These are phyloP conservation scores for Penicillium capsulatum DNA, from an alignment of 2,329 filamentous ascomycete species.

Conservation along the genomic window DNA sequence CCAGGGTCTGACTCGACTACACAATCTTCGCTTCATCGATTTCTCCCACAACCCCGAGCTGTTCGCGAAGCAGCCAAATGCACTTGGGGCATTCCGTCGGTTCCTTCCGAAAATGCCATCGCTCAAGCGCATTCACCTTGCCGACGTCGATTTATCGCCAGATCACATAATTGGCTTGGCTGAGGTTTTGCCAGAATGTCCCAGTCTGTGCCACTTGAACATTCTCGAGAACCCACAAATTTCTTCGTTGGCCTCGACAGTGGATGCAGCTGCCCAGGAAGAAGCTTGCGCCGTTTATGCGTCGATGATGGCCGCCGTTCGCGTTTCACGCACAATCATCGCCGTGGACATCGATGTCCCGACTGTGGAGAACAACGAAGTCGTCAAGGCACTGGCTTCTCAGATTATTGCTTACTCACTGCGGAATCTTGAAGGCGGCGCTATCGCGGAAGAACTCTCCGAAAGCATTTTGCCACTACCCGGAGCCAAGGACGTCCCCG, in stretches of 20 bases:
- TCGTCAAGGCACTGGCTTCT: slow-evolving; percentile 18
- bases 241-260: slow-evolving; percentile 68
- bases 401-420: slow-evolving; percentile 58
- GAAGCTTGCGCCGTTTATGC: slow-evolving; percentile 93
- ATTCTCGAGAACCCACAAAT: slow-evolving; percentile 69
- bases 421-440: slow-evolving; percentile 78
- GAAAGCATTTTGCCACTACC: slow-evolving; percentile 45
- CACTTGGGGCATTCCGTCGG: slow-evolving; percentile 69
- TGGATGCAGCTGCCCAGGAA: slow-evolving; percentile 75
- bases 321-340: slow-evolving; percentile 76
- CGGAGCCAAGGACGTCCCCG: slow-evolving; percentile 45
- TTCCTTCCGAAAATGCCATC: slow-evolving; percentile 75
- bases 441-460: slow-evolving; percentile 57
- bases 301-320: slow-evolving; percentile 80
- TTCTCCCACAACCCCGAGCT: slow-evolving; percentile 83
- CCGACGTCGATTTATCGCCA: slow-evolving; percentile 75
- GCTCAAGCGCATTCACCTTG: slow-evolving; percentile 80
- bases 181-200: slow-evolving; percentile 82
- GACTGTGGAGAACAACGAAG: slow-evolving; percentile 70
- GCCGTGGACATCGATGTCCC: slow-evolving; percentile 91
- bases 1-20: slow-evolving; percentile 65
- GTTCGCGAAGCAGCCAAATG: slow-evolving; percentile 69
- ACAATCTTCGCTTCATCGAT: slow-evolving; percentile 80
- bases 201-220: slow-evolving; percentile 76
- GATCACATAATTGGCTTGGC: slow-evolving; percentile 88